Percentiles rank a stretch among this genome's conserved stretches.
phyloP scores from a whole-genome alignment of 148 eudicot species.

The Rhododendron mucronatum region DNA sequence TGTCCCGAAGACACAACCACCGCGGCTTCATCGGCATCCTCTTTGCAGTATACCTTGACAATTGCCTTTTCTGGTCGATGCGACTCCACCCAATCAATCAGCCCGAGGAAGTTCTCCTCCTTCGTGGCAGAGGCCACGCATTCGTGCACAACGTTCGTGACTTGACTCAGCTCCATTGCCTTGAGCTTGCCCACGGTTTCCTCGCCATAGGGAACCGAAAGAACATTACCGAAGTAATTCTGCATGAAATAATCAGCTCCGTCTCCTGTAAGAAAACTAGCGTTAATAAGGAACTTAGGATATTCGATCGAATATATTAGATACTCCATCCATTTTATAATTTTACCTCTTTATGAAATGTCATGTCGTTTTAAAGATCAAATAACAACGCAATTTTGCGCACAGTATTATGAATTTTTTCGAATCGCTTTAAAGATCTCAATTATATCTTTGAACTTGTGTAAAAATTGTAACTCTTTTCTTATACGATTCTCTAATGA shows the following conservation, averaged over 20 bases:
- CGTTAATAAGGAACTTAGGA: too few species aligned
- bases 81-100: slow-evolving; percentile 3
- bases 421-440: neutral
- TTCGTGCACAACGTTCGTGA: neutral
- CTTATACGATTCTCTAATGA: too few species aligned
- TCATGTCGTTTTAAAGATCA: neutral
- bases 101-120: neutral
- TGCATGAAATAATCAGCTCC: neutral
- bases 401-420: neutral
- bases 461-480: too few species aligned
- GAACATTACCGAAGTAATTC: neutral
- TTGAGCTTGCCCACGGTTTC: neutral
- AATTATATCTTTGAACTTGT: too few species aligned
- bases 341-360: too few species aligned
- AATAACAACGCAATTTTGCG: neutral
- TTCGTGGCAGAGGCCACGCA: neutral
- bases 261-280: neutral
- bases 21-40: neutral
- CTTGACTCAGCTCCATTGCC: neutral
- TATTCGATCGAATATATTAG: too few species aligned
- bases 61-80: neutral
- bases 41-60: neutral
- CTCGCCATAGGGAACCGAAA: neutral
- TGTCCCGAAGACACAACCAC: slow-evolving; percentile 3
- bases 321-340: too few species aligned